Evolutionary conservation across 805 yeast genomes (phyloP), one percentile per base, ranked within the genome.

Genomic region (Metschnikowia gelsemii): DNA sequence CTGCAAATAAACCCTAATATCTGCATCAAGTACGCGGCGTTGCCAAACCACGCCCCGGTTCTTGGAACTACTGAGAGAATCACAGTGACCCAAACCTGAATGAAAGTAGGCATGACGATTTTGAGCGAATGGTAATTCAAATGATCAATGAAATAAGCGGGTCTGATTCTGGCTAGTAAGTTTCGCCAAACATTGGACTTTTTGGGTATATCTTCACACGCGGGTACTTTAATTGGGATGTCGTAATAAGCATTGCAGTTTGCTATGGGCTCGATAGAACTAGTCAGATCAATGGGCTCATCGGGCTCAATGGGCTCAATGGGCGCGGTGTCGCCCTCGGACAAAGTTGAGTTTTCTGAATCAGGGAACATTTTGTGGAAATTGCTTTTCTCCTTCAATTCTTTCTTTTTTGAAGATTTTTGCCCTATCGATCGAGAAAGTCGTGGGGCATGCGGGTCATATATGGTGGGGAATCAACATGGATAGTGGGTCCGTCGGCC

Each of bases 41-140:
- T 38, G 5, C 68, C 68, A 0, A 63, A 13, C 68, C 68, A 65
- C 17, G 29, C 32, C 32, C 55, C 50, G 1, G 59, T 48, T 2
- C 42, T 31, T 2, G 61, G 65, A 3, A 60, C 52, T 4, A 61
- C 49, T 8, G 52, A 41, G 13, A 64, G 29, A 7, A 65, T 43
- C 5, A 59, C 56, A 3, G 58, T 50, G 14, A 41, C 35, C 64
- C 66, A 63, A 2, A 59, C 47, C 36, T 58, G 63, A 12, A 56
- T 30, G 57, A 61, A 64, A 2, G 65, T 58, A 16, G 61, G 49
- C 7, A 55, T 25, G 2, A 48, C 55, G 0, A 54, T 38, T 35
- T 61, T 61, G 38, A 61, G 52, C 7, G 66, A 62, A 2, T 32
- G 45, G 38, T 47, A 52, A 34, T 56, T 56, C 24, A 61, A 37